Percentiles rank a stretch among this genome's conserved stretches.
phyloP scores from a whole-genome alignment of 768 basidiomycete genomes.

The Exsudoporus frostii region DNA sequence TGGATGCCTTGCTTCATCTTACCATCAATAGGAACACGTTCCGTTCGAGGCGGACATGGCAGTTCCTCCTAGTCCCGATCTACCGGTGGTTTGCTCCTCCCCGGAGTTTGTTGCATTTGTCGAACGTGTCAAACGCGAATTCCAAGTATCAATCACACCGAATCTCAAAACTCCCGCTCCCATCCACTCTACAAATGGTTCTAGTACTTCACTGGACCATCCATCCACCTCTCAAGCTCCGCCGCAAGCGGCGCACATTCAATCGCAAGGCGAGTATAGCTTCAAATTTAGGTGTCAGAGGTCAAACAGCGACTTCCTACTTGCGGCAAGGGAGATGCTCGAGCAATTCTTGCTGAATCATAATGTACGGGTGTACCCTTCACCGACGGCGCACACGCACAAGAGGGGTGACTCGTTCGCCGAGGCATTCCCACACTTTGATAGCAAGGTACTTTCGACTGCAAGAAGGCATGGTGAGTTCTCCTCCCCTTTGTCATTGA shows the following conservation, averaged over 20 bases:
- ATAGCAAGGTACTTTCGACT: constrained; percentile 87
- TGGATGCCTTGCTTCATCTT: background rate
- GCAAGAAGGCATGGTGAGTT: constrained; percentile 60
- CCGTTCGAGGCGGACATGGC: constrained; percentile 95
- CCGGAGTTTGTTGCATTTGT: constrained; percentile 84
- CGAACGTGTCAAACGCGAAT: constrained; percentile 89
- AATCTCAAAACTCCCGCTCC: constrained; percentile 56
- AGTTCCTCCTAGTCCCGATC: constrained; percentile 78
- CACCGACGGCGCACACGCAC: constrained; percentile 73
- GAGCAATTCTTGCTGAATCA: constrained; percentile 87
- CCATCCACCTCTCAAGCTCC: constrained; percentile 24
- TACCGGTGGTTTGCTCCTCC: constrained; percentile 69
- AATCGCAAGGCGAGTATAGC: constrained; percentile 59
- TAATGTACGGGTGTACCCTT: constrained; percentile 79
- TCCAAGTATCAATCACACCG: constrained; percentile 86
- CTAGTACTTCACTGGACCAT: constrained; percentile 48
- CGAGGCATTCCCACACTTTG: constrained; percentile 94
- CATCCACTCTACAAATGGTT: constrained; percentile 43
- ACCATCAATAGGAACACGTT: constrained; percentile 75
- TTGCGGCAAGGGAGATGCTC: constrained; percentile 85
- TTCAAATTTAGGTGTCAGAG: constrained; percentile 97
- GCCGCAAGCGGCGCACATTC: constrained; percentile 19
- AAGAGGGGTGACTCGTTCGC: constrained; percentile 91
- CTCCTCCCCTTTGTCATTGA: background rate
- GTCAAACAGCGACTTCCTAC: constrained; percentile 90